Evolutionary conservation across 2,329 filamentous ascomycete genomes (phyloP), one percentile per base, ranked within the genome.

Genomic region (Chalara sp.): DNA sequence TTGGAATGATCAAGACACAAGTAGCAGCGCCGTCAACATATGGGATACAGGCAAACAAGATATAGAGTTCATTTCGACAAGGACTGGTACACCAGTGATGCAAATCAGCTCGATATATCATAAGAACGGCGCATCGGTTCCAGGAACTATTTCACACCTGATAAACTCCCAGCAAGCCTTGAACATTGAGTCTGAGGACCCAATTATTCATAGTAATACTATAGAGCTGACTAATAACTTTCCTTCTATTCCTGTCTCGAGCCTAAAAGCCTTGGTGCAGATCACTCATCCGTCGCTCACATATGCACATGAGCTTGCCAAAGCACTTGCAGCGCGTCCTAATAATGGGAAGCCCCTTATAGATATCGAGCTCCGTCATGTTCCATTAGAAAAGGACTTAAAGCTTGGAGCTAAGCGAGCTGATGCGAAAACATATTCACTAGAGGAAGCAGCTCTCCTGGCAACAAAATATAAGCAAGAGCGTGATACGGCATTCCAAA

Each of bases 261-360:
- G 78, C 39, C 66, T 81, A 3, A 67, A 73, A 11, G 74, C 77
- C 1, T 65, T 86, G 12, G 69, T 85, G 13, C 71, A 69, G 12
- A 67, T 86, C 13, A 77, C 82, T 1, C 67, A 77, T 37, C 78
- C 79, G 13, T 80, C 79, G 2, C 74, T 74, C 0, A 72, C 72
- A 11, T 74, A 77, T 11, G 81, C 82, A 2, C 75, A 76, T 53
- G 81, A 85, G 47, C 65, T 87, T 28, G 80, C 82, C 6, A 72
- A 73, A 54, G 75, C 72, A 2, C 70, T 85, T 54, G 66, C 72
- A 4, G 62, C 68, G 6, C 47, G 13, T 3, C 48, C 55, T 10
- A 21, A 37, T 31, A 40, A 44, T 6, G 37, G 21, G 28, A 59
- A 53, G 32, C 50, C 54, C 6, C 44, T 44, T 13, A 59, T 67